Percentiles rank a stretch among this genome's conserved stretches.
phyloP scores from a whole-genome alignment of 257 asterid genomes.

The Solanum chmielewskii region DNA sequence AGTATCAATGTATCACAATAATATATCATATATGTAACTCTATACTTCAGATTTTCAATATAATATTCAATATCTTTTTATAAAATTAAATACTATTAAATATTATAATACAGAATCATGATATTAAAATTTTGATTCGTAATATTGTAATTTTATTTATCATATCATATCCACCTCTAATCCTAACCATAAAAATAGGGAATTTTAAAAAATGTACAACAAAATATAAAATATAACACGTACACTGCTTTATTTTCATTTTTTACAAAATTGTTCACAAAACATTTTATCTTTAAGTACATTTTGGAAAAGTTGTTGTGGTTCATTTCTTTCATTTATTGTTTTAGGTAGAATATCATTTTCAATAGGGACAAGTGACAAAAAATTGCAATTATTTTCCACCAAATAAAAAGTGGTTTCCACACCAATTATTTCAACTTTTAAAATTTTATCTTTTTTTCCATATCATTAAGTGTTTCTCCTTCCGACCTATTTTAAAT shows the following conservation, averaged over 20 bases:
- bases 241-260: background rate
- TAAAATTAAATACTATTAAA: background rate
- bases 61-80: background rate
- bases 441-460: background rate
- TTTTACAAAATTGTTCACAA: no score
- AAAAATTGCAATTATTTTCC: background rate
- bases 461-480: background rate
- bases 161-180: background rate
- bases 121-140: background rate
- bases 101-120: background rate
- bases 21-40: background rate
- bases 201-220: no score
- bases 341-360: background rate
- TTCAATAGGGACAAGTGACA: background rate
- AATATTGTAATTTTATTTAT: background rate
- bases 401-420: background rate
- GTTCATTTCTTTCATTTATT: background rate
- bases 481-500: fast-evolving
- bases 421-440: background rate
- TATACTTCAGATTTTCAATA: background rate
- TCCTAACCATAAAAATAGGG: background rate
- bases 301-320: background rate
- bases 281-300: background rate
- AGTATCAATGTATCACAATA: background rate
- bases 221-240: background rate